Evolutionary conservation across 139 green algal species (phyloP).

Genomic region (Astrephomene gubernaculifera): DNA sequence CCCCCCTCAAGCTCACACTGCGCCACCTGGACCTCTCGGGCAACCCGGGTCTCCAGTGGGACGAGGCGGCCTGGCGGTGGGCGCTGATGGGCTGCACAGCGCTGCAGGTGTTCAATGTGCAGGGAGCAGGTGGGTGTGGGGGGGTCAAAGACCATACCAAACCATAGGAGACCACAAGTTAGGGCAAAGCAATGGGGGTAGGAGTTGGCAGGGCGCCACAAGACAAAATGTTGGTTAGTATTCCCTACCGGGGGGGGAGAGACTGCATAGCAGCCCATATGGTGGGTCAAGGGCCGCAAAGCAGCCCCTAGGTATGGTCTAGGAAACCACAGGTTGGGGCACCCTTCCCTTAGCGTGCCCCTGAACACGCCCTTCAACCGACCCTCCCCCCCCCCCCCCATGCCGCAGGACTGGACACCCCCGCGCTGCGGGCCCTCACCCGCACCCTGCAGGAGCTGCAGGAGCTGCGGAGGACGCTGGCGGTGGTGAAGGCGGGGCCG

Average conservation of each 20-base stretch:
- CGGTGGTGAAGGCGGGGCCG: background rate
- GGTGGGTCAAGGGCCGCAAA: background rate
- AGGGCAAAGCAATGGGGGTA: no score
- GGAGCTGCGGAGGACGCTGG: background rate
- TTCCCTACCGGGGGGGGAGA: background rate
- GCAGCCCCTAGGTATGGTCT: background rate
- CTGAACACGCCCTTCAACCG: background rate
- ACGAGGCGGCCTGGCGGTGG: slow-evolving; percentile 8
- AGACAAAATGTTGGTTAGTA: no score
- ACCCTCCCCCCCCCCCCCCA: no score
- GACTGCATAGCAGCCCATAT: background rate
- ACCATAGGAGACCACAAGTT: no score
- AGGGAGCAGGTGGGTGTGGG: background rate
- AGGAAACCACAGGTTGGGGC: background rate
- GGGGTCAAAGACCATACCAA: no score
- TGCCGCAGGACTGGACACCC: background rate
- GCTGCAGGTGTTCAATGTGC: slow-evolving; percentile 3
- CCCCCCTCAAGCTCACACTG: background rate
- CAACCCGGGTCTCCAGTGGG: background rate
- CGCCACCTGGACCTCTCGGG: slow-evolving; percentile 6
- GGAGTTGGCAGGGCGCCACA: no score
- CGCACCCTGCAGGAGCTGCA: slow-evolving; percentile 6
- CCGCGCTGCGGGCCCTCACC: background rate
- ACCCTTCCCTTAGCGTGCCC: background rate
- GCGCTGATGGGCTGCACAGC: background rate